Conservation (phyloP, 768 basidiomycete species). For the Tulasnella sp. region DNA sequence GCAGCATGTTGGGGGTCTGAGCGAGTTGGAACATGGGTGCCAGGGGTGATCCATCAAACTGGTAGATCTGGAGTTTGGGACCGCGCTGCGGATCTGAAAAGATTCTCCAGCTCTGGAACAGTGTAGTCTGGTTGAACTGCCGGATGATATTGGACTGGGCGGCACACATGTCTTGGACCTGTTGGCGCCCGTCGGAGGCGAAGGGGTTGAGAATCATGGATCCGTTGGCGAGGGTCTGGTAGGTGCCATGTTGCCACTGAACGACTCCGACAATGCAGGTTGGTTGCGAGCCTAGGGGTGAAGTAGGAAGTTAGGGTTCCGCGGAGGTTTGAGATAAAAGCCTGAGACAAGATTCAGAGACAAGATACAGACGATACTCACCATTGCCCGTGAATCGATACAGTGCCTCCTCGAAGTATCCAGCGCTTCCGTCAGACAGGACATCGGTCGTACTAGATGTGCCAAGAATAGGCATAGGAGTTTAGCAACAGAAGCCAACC, state of each 20-base stretch:
- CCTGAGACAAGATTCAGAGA: background rate
- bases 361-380: constrained; percentile 27
- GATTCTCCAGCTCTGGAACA: constrained; percentile 58
- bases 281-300: constrained; percentile 55
- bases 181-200: constrained; percentile 76
- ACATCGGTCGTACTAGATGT: constrained; percentile 44
- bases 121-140: constrained; percentile 65
- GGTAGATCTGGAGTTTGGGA: constrained; percentile 64
- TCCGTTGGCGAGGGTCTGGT: constrained; percentile 56
- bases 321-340: background rate
- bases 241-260: constrained; percentile 83
- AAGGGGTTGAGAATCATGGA: constrained; percentile 67
- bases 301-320: constrained; percentile 6
- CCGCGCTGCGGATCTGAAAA: constrained; percentile 51
- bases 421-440: constrained; percentile 22
- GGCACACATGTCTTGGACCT: constrained; percentile 89
- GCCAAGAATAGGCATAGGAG: background rate
- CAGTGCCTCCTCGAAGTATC: constrained; percentile 80
- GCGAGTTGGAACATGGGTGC: constrained; percentile 60
- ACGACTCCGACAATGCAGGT: constrained; percentile 84
- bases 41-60: constrained; percentile 66
- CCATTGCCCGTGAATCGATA: constrained; percentile 88
- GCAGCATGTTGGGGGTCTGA: constrained; percentile 77
- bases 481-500: constrained; percentile 10
- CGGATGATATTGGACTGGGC: constrained; percentile 83